Conservation (phyloP, 805 yeast genomes). For the Ogataea minuta region DNA sequence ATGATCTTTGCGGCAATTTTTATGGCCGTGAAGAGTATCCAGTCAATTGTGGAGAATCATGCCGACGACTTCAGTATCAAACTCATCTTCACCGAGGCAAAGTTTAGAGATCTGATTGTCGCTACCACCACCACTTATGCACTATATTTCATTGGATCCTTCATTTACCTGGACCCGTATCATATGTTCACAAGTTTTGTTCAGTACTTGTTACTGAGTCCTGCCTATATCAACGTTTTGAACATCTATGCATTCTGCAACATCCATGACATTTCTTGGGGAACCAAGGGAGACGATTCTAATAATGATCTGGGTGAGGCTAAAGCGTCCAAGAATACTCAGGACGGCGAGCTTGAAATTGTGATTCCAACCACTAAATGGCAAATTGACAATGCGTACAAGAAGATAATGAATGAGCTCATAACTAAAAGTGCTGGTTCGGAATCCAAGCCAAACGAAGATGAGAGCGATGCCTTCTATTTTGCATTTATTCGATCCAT, state of each 20-base stretch:
- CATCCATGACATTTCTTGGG: conserved; percentile 96
- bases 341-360: conserved; percentile 63
- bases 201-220: conserved; percentile 82
- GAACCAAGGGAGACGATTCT: conserved; percentile 83
- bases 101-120: conserved; percentile 84
- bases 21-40: conserved; percentile 63
- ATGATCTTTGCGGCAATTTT: conserved; percentile 85
- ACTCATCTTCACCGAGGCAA: conserved; percentile 58
- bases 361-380: conserved; percentile 72
- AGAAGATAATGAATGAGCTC: conserved; percentile 59
- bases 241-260: conserved; percentile 96
- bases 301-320: conserved; percentile 82
- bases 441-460: conserved; percentile 30
- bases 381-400: conserved; percentile 75
- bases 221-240: conserved; percentile 85
- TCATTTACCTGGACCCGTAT: conserved; percentile 85
- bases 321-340: conserved; percentile 48
- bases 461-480: conserved; percentile 64
- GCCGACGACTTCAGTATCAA: conserved; percentile 39
- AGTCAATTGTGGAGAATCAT: conserved; percentile 38
- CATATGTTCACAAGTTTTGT: conserved; percentile 86
- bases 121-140: conserved; percentile 83
- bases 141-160: conserved; percentile 73
- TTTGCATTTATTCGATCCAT: conserved; percentile 88
- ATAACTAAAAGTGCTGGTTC: conserved; percentile 38